phyloP scores from a whole-genome alignment of 1,284 basidiomycete species.

The Apiotrichum gamsii region DNA sequence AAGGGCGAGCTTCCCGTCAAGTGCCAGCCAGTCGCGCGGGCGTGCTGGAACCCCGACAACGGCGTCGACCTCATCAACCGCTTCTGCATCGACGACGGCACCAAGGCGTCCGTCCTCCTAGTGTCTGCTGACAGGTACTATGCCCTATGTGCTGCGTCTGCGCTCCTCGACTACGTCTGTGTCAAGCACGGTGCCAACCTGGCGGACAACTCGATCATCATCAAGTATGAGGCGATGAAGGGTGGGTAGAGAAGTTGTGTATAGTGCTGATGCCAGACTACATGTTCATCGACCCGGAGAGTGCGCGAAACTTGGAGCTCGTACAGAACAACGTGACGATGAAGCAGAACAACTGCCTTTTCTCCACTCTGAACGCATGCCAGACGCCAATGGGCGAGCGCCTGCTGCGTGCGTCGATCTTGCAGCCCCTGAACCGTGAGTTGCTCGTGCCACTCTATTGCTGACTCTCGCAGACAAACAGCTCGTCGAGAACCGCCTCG shows the following conservation, averaged over 20 bases:
- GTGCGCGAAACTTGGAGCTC: conserved; percentile 77
- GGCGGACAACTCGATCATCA: conserved; percentile 64
- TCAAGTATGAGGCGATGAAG: conserved; percentile 68
- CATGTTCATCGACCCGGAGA: conserved; percentile 86
- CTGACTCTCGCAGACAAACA: conserved; percentile 50
- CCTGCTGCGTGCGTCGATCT: conserved; percentile 67
- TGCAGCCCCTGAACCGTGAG: background rate
- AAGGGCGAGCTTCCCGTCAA: conserved; percentile 66
- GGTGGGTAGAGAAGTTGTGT: conserved; percentile 35
- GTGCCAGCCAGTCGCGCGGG: conserved; percentile 63
- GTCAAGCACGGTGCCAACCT: conserved; percentile 62
- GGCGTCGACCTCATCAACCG: conserved; percentile 67
- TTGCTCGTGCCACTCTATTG: too few species aligned
- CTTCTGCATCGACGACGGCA: conserved; percentile 67
- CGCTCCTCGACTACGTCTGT: conserved; percentile 76
- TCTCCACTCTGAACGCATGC: conserved; percentile 67
- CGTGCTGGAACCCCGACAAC: conserved; percentile 71
- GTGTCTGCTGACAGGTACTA: conserved; percentile 79
- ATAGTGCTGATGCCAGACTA: conserved; percentile 54
- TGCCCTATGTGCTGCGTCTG: conserved; percentile 72
- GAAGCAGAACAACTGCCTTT: conserved; percentile 64
- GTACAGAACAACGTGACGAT: conserved; percentile 64
- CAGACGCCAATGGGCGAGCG: conserved; percentile 81
- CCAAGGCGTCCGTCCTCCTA: conserved; percentile 65
- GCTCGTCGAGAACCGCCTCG: conserved; percentile 70